A percentile compares a stretch with the other conserved stretches of the same genome.
phyloP scores from a whole-genome alignment of 2,329 filamentous ascomycete species.

The Rhynchosporium graminicola region DNA sequence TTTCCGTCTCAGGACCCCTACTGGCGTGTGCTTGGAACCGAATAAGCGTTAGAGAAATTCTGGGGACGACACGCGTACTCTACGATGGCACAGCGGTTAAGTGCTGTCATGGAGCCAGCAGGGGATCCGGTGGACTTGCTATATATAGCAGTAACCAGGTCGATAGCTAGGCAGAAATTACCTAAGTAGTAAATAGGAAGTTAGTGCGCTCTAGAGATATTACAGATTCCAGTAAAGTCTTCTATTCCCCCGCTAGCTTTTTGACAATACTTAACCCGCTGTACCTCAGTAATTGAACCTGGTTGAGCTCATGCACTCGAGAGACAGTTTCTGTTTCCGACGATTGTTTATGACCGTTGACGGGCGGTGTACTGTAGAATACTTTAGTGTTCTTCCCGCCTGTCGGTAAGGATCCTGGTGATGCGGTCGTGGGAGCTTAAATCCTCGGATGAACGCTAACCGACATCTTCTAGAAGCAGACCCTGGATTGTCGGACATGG shows the following conservation, averaged over 20 bases:
- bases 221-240: no score
- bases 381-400: conserved; percentile 1
- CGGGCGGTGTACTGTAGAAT: neutral
- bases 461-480: conserved; percentile 11
- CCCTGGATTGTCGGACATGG: conserved; percentile 19
- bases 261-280: no score
- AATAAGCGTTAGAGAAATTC: conserved; percentile 16
- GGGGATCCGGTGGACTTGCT: no score
- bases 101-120: no score
- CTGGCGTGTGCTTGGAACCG: conserved; percentile 9
- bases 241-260: no score
- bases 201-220: no score
- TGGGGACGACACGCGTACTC: conserved; percentile 24
- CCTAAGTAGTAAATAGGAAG: no score
- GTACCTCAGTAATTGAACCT: neutral
- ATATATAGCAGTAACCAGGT: no score
- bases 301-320: neutral
- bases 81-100: neutral
- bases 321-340: neutral
- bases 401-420: neutral
- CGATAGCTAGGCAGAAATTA: no score
- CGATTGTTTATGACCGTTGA: neutral
- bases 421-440: neutral
- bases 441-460: conserved; percentile 29
- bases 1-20: conserved; percentile 11